Conservation (phyloP, 805 yeast species). For the Starmerella asiatica region DNA sequence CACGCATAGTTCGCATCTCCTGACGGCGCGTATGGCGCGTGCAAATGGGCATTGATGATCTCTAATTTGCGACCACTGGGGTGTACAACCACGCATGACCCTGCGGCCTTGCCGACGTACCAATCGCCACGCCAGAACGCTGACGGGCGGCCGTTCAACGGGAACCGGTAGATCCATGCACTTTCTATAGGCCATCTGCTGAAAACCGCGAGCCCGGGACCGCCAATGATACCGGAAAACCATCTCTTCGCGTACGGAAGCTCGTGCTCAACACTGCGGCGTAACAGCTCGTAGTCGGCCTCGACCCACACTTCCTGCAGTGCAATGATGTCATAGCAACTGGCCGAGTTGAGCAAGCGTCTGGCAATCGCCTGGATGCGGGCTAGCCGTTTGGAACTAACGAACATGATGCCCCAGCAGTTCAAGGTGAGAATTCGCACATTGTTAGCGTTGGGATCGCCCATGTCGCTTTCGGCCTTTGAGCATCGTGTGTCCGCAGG, state of each 20-base stretch:
- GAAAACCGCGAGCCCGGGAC: conserved; percentile 82
- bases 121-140: conserved; percentile 94
- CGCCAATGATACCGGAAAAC: conserved; percentile 73
- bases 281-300: conserved; percentile 64
- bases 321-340: conserved; percentile 66
- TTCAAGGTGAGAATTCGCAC: conserved; percentile 29
- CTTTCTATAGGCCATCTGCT: conserved; percentile 73
- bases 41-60: conserved; percentile 84
- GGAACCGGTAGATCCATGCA: conserved; percentile 69
- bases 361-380: conserved; percentile 67
- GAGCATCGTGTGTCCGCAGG: too few relatives aligned
- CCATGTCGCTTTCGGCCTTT: too few relatives aligned
- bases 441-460: background rate
- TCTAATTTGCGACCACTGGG: conserved; percentile 44
- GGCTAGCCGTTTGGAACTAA: conserved; percentile 54
- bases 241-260: conserved; percentile 60
- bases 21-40: conserved; percentile 71
- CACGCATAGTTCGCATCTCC: conserved; percentile 88
- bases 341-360: conserved; percentile 32
- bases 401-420: conserved; percentile 70
- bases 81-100: conserved; percentile 55
- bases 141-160: conserved; percentile 85
- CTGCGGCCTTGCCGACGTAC: conserved; percentile 86
- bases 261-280: conserved; percentile 30
- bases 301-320: conserved; percentile 91